phyloP scores from a whole-genome alignment of 164 flowering plant genomes.

The Euptelea pleiosperma region DNA sequence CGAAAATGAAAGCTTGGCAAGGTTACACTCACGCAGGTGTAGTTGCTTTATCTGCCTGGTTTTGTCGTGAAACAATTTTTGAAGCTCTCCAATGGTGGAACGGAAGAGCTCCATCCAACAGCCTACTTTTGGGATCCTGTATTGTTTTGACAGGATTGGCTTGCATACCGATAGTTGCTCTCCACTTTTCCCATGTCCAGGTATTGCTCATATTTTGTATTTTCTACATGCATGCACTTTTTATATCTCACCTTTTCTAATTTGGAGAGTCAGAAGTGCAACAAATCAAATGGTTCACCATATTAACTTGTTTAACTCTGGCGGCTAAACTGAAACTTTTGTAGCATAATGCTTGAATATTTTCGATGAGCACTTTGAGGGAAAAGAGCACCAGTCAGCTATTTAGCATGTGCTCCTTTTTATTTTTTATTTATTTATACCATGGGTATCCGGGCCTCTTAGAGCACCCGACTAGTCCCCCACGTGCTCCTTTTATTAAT shows the following conservation, averaged over 20 bases:
- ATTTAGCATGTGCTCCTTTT: no score
- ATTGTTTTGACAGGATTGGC: constrained; percentile 76
- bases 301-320: neutral
- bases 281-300: neutral
- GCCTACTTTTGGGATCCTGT: constrained; percentile 79
- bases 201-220: constrained; percentile 31
- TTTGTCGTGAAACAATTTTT: constrained; percentile 89
- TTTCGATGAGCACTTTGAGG: neutral
- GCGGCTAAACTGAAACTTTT: neutral
- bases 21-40: constrained; percentile 84
- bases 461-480: no score
- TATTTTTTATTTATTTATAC: no score
- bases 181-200: constrained; percentile 93
- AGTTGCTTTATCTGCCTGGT: constrained; percentile 83
- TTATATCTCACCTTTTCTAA: no score
- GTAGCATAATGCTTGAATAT: neutral
- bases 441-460: no score
- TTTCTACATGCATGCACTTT: neutral
- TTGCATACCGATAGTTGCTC: constrained; percentile 84
- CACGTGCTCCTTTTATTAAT: no score
- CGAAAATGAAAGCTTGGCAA: constrained; percentile 94
- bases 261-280: no score
- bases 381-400: no score
- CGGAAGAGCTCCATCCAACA: constrained; percentile 92
- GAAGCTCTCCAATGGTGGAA: constrained; percentile 98